These are phyloP conservation scores for Corchorus olitorius DNA, from an alignment of 345 rosid genomes.

Conservation along the genomic window DNA sequence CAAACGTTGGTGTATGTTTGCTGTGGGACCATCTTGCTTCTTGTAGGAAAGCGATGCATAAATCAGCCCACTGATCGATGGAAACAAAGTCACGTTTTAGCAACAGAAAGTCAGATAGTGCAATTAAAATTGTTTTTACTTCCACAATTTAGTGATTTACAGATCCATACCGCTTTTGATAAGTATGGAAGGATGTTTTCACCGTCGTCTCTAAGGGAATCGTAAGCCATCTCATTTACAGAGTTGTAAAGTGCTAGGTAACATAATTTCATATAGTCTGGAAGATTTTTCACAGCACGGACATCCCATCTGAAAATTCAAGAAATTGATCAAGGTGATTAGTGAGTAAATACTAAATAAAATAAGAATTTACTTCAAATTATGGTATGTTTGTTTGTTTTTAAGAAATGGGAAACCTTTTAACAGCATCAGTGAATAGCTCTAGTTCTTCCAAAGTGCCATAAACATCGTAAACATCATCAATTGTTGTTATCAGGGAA, in stretches of 20 bases:
- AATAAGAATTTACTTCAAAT: too few species aligned
- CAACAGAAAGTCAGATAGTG: too few species aligned
- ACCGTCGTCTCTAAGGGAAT: constrained; percentile 39
- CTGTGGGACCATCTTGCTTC: constrained; percentile 47
- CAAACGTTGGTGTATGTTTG: constrained; percentile 30
- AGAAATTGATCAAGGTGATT: neutral
- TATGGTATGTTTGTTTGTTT: neutral
- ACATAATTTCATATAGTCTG: constrained; percentile 43
- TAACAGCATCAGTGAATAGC: constrained; percentile 40
- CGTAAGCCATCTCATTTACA: constrained; percentile 48
- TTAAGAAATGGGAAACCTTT: constrained; percentile 26
- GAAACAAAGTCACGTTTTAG: neutral
- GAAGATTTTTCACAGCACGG: constrained; percentile 31
- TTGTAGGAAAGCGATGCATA: constrained; percentile 40
- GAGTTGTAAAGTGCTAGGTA: constrained; percentile 43
- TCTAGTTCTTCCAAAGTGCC: constrained; percentile 44
- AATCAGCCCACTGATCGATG: constrained; percentile 44
- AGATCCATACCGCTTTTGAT: constrained; percentile 31
- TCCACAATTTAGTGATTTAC: too few species aligned
- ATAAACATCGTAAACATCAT: constrained; percentile 49
- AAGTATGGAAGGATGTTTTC: constrained; percentile 29
- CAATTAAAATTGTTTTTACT: too few species aligned
- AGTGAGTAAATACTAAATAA: too few species aligned
- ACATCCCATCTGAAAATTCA: constrained; percentile 47
- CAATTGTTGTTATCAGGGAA: constrained; percentile 35